Evolutionary conservation across 768 basidiomycete species (phyloP).

Genomic region (Leccinum ochraceum): DNA sequence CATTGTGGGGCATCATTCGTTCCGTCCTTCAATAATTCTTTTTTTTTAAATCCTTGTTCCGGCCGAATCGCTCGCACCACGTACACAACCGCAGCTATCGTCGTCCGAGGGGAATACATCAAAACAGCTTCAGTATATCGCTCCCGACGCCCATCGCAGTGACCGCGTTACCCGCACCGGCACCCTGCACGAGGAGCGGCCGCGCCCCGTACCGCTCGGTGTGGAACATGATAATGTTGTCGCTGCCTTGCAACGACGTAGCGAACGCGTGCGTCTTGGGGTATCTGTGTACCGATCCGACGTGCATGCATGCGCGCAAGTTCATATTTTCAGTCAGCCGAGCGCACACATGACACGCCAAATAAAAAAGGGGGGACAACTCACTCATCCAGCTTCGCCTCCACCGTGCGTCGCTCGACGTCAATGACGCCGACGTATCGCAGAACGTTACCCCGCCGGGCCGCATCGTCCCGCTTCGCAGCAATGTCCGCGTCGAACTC

Average conservation of each 20-base stretch:
- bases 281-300: slow-evolving; percentile 57
- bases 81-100: slow-evolving; percentile 3
- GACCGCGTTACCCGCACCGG: slow-evolving; percentile 96
- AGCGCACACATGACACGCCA: neutral
- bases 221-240: slow-evolving; percentile 98
- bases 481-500: slow-evolving; percentile 83
- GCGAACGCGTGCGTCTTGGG: slow-evolving; percentile 90
- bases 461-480: slow-evolving; percentile 74
- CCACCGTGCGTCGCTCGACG: slow-evolving; percentile 61
- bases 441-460: slow-evolving; percentile 78
- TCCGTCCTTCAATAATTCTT: neutral
- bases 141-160: slow-evolving; percentile 98
- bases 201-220: slow-evolving; percentile 87
- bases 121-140: slow-evolving; percentile 66
- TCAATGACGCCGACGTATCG: slow-evolving; percentile 96
- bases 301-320: neutral
- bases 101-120: neutral
- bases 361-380: slow-evolving; percentile 22
- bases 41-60: neutral
- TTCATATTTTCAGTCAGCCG: neutral
- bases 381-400: slow-evolving; percentile 88
- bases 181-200: slow-evolving; percentile 92
- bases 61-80: neutral
- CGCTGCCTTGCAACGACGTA: slow-evolving; percentile 92
- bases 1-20: neutral